Base-by-base conservation (phyloP, 1,284 basidiomycete species). In the Pterulicium gracile region DNA sequence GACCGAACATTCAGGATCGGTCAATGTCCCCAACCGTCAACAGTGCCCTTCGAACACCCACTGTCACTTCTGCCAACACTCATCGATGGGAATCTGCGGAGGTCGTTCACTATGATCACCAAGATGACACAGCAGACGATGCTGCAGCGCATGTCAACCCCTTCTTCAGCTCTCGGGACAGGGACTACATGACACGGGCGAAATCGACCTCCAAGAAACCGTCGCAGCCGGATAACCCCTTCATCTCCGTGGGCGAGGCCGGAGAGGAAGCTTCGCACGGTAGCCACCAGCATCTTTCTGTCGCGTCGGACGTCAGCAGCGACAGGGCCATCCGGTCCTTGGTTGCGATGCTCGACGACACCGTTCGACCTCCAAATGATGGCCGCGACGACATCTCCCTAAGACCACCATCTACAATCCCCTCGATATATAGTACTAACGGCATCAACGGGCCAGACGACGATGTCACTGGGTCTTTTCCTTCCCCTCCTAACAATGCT, bases 21-120 rank as follows among this genome's bases (percentile, higher is more conserved):
- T 58, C 68, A 22, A 66, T 73, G 56, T 74, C 77, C 2, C 71
- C 76, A 4, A 62, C 67, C n/a, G 58, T 72, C 17, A 67, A 64
- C 46, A 66, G 70, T 55, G 78, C 75, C 20, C 77, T 77, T 56
- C 71, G 70, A 50, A 83, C 81, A 3, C 81, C 81, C 40, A 63
- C 65, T 7, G 70, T 76, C 7, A 74, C 64, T 13, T 54, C 61
- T 2, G 70, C 72, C 1, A 61, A 64, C 13, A 55, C 66, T 3
- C 27, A 32, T 32, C 69, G 57, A 34, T 85, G 82, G 82, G 76
- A 85, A 59, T 79, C 78, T 3, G 82, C 82, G 0, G 79, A 83
- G 54, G 77, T 85, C 7, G 52, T 82, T 45, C 65, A 76, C 43
- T 67, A 67, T 45, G 67, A 69, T 34, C 60, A 56, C 20, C 48